Evolutionary conservation across 257 asterid species (phyloP).

Genomic region (Penstemon newberryi): DNA sequence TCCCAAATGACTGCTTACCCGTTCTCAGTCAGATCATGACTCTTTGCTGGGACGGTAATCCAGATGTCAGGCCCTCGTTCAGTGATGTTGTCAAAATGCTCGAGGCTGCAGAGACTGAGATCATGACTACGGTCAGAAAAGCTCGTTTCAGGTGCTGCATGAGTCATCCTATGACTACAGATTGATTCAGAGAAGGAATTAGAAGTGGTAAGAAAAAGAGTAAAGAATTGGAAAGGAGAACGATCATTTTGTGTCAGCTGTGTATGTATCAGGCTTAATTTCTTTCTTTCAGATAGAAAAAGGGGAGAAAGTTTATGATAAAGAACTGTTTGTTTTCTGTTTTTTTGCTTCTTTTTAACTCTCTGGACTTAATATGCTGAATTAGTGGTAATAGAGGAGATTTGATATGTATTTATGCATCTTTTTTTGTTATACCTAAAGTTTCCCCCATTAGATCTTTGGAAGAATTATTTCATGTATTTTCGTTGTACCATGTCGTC

Average conservation of each 20-base stretch:
- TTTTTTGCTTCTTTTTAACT: constrained; percentile 21
- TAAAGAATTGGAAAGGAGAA: constrained; percentile 36
- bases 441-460: no score
- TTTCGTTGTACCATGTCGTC: no score
- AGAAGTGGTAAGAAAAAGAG: constrained; percentile 14
- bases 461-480: no score
- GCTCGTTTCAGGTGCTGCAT: constrained; percentile 99
- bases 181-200: constrained; percentile 45
- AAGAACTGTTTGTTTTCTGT: constrained; percentile 54
- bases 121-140: constrained; percentile 81
- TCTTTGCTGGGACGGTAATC: constrained; percentile 87
- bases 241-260: constrained; percentile 27
- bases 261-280: constrained; percentile 63
- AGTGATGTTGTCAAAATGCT: constrained; percentile 85
- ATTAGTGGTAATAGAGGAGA: constrained; percentile 57
- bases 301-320: constrained; percentile 40
- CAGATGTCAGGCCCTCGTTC: constrained; percentile 88
- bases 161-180: constrained; percentile 79
- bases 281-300: constrained; percentile 52
- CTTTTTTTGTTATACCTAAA: background rate
- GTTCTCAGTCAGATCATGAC: constrained; percentile 85
- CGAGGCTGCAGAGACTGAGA: constrained; percentile 86
- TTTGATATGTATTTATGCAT: constrained; percentile 38
- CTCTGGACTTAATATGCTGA: constrained; percentile 45
- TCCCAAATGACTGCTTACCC: constrained; percentile 78